phyloP scores from a whole-genome alignment of 805 yeast species.

The Candida nemodendra region DNA sequence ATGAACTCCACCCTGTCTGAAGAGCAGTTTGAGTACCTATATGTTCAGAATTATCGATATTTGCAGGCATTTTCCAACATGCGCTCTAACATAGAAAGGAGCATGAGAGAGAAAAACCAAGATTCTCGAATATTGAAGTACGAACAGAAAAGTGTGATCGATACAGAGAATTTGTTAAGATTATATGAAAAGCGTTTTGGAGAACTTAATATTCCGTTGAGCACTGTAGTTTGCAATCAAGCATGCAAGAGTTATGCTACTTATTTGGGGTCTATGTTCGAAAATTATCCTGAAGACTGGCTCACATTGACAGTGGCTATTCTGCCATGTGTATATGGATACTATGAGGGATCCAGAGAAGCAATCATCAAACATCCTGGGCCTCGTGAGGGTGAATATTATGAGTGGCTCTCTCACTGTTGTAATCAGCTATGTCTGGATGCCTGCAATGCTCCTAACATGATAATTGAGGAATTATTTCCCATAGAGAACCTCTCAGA shows the following conservation, averaged over 20 bases:
- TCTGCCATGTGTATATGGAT: background rate
- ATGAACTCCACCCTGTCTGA: background rate
- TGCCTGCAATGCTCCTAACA: background rate
- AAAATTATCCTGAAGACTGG: background rate
- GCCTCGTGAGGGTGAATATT: background rate
- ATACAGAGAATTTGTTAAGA: background rate
- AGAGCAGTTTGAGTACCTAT: background rate
- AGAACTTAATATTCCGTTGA: background rate
- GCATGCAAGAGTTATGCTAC: background rate
- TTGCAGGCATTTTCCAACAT: background rate
- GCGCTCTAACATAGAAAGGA: background rate
- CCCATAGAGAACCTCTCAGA: background rate
- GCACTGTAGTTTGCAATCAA: background rate
- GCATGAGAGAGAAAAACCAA: background rate
- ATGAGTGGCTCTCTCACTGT: background rate
- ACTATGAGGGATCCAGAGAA: background rate
- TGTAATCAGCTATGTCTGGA: background rate
- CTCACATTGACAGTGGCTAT: background rate
- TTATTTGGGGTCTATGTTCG: background rate
- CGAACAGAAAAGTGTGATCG: background rate
- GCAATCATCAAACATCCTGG: background rate
- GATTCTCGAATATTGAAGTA: background rate
- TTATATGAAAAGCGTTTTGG: background rate
- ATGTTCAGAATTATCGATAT: background rate
- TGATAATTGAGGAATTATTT: background rate